Evolutionary conservation across 1,139 yeast species (phyloP).

Genomic region (Kodamaea derodonti): DNA sequence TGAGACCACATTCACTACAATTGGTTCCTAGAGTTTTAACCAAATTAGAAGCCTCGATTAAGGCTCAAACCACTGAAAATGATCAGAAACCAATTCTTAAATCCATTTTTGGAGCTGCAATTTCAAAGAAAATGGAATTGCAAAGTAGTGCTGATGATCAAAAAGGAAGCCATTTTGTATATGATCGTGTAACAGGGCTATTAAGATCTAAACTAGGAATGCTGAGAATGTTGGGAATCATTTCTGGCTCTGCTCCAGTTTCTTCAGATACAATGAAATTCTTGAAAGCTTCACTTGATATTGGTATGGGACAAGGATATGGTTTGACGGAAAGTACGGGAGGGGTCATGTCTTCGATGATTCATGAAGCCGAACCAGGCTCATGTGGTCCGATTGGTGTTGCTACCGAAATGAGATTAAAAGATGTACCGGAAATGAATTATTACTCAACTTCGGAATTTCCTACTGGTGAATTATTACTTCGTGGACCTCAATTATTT

Average conservation of each 20-base stretch:
- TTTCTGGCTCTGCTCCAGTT: conserved; percentile 44
- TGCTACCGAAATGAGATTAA: conserved; percentile 33
- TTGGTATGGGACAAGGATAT: conserved; percentile 42
- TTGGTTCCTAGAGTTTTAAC: conserved; percentile 22
- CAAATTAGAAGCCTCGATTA: conserved; percentile 22
- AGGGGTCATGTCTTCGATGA: conserved; percentile 30
- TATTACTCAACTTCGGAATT: conserved; percentile 27
- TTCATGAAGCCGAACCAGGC: conserved; percentile 36
- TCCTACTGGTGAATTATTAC: conserved; percentile 39
- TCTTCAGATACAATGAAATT: conserved; percentile 39
- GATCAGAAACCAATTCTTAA: conserved; percentile 31
- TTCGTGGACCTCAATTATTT: conserved; percentile 40
- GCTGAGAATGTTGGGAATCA: conserved; percentile 21
- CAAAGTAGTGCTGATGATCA: conserved; percentile 28
- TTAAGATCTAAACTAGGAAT: conserved; percentile 37
- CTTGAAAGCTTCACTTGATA: conserved; percentile 35
- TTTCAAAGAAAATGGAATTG: conserved; percentile 29
- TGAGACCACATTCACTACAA: conserved; percentile 26
- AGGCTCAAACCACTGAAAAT: conserved; percentile 30
- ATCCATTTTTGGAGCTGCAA: conserved; percentile 25
- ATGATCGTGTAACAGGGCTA: conserved; percentile 25
- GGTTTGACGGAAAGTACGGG: conserved; percentile 47
- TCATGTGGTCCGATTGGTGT: conserved; percentile 37
- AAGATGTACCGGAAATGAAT: conserved; percentile 39
- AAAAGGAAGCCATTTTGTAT: conserved; percentile 26